Base-by-base conservation (phyloP, 805 yeast species). In the Ogataea thermomethanolica region DNA sequence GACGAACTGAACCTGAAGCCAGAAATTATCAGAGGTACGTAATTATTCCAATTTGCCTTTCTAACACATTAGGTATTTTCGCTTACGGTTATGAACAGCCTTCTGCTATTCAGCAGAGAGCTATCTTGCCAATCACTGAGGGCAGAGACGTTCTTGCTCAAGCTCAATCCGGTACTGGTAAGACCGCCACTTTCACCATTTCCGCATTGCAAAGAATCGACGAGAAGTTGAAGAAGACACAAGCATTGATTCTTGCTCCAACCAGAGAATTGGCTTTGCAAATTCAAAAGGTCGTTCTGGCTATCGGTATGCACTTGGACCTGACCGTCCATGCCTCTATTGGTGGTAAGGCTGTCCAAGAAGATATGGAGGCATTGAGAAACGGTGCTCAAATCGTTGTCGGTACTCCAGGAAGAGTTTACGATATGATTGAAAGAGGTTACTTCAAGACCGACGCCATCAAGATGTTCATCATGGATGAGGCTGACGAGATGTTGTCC, bases 141-240 rank as follows among this genome's bases (percentile, higher is more conserved):
- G 96, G 96, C 42, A 81, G 89, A 66, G 99, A 93, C 67, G 95
- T 90, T 39, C 79, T 93, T 49, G 99, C 99, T 46, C 99, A 93
- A 71, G 98, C 99, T 44, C 99, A 93, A 70, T 88, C 96, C 26
- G 99, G 99, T 69, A 93, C 99, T 35, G 99, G 99, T 69, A 93
- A 93, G 72, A 93, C 99, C 22, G 99, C 98, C 50, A 93, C 99
- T 34, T 93, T 93, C 74, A 77, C 97, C 49, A 91, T 93, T 52
- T 91, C 96, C 20, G 85, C 89, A 74, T 71, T 93, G 50, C 95
- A 93, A 67, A 85, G 78, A 49, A 76, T 93, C 40, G 95, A 91
- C 54, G 71, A 81, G 42, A 76, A 73, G 48, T 40, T 77, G 48
- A 75, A 79, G 59, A 85, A 84, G 49, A 75, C 88, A 46, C 98